Evolutionary conservation across 352 stramenopile species (phyloP), one percentile per base, ranked within the genome.

Genomic region (Blastocystis sp.): DNA sequence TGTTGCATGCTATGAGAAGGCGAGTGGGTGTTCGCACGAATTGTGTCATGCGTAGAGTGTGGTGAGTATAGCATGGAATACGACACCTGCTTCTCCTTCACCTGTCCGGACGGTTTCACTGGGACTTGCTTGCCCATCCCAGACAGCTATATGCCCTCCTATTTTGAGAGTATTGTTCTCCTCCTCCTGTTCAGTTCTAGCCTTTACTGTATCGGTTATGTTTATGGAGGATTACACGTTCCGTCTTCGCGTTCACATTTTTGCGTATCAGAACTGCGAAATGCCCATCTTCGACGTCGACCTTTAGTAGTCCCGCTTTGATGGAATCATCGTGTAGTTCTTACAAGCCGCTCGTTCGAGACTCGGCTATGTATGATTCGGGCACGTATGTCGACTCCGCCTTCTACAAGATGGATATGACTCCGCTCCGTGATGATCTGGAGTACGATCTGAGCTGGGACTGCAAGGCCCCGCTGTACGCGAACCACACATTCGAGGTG

Each of bases 221-320:
- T 41, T 85, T 24, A 51, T 33, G 55, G 74, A 85, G 45, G 29
- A 85, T 63, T 85, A 85, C 45, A 69, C 31, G 3, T 85, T 59
- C 45, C 60, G 74, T 85, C 26, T 85, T 59, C 59, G 74, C 50
- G 19, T 85, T 45, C 19, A n/a, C 19, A 45, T 85, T 16, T 85
- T 59, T 31, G 74, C 74, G 3, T 85, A 85, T n/a, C 13, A 67
- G 10, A 35, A 51, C 55, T 85, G 74, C 61, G 33, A 41, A 33
- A 85, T 69, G 74, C 74, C 74, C 37, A 85, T 85, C 50, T 85
- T 62, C 6, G 60, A 85, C 66, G 37, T 85, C 21, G 74, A 85
- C 13, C 19, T 62, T n/a, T 85, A 51, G 74, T 85, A 51, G 26
- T 0, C 33, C 24, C n/a, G 45, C 3, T 3, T 16, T 10, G 16